Percentiles rank a stretch among this genome's conserved stretches.
Conservation (phyloP, 2,329 filamentous ascomycete species). For the Akanthomyces uredinophilus region DNA sequence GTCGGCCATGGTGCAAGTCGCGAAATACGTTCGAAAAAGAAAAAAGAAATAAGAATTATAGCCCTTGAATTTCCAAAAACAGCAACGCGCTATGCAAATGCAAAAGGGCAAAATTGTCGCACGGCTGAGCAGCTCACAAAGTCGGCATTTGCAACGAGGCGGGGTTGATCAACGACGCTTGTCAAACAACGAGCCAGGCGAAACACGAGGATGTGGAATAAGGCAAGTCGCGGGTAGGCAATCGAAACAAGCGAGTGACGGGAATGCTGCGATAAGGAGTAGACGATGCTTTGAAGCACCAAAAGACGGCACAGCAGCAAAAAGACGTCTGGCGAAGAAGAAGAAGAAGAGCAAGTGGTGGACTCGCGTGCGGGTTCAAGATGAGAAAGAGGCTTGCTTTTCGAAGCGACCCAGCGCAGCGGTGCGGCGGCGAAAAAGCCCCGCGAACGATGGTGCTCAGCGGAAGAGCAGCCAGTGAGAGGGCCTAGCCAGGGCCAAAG, state of each 20-base stretch:
- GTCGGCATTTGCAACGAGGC: slow-evolving; percentile 10
- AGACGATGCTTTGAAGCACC: neutral
- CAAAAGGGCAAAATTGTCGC: neutral
- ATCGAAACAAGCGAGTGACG: neutral
- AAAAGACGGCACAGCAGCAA: neutral
- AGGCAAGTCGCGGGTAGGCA: neutral
- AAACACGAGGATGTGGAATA: neutral
- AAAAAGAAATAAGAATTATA: neutral
- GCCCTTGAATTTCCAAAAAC: neutral
- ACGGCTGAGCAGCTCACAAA: neutral
- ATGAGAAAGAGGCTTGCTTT: neutral
- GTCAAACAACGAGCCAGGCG: neutral
- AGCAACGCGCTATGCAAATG: slow-evolving; percentile 5
- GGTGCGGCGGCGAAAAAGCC: neutral
- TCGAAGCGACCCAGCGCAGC: neutral
- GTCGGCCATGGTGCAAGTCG: slow-evolving; percentile 37
- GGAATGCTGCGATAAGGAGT: neutral
- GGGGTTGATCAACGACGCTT: slow-evolving; percentile 11
- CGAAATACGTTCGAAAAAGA: neutral
- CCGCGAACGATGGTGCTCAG: neutral
- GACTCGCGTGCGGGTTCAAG: neutral
- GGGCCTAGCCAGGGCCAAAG: neutral
- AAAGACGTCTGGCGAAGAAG: neutral
- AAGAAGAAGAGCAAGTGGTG: neutral
- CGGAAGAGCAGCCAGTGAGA: neutral